Evolutionary conservation across 805 yeast species (phyloP), one percentile per base, ranked within the genome.

Genomic region (Jamesozyma lodderae): DNA sequence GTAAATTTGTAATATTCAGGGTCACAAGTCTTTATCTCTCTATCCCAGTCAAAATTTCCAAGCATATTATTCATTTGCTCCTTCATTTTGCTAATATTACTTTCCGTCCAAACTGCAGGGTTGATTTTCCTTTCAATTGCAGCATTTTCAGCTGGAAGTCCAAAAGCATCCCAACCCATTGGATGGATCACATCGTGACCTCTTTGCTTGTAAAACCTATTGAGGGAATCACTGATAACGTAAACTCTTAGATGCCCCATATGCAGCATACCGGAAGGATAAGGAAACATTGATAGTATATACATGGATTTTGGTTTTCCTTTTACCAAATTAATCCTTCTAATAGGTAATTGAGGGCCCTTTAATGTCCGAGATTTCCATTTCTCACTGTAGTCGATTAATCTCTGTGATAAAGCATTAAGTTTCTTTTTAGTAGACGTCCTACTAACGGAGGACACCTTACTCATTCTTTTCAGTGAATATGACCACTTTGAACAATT

Each of bases 111-210:
- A 1, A 60, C 70, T 0, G 75, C 73, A 0, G 98, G 96, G 44
- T 75, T 76, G 10, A 85, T 69, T 1, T 77, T 76, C 44, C 94
- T 64, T 57, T 88, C 95, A 22, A 86, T 79, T 0, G 98, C 98
- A 0, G 98, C 98, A 59, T 92, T 92, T 57, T 92, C 98, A 1
- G 98, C 98, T 0, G 98, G 98, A 20, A 92, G 67, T 1, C 98
- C 98, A 68, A 92, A 92, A 0, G 97, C 95, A 66, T 92, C 98
- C 96, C 96, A 92, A 0, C 98, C 98, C 94, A 92, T 88, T 0
- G 97, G 96, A 55, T 92, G 95, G 2, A 90, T 68, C 11, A 90
- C 95, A 27, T 77, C 64, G 48, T 69, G 72, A 1, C 96, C 96
- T 36, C 72, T 73, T 62, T 84, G 70, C 45, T 92, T 67, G 46